Conservation (phyloP, 2,329 filamentous ascomycete genomes). For the Diaporthe capsici region DNA sequence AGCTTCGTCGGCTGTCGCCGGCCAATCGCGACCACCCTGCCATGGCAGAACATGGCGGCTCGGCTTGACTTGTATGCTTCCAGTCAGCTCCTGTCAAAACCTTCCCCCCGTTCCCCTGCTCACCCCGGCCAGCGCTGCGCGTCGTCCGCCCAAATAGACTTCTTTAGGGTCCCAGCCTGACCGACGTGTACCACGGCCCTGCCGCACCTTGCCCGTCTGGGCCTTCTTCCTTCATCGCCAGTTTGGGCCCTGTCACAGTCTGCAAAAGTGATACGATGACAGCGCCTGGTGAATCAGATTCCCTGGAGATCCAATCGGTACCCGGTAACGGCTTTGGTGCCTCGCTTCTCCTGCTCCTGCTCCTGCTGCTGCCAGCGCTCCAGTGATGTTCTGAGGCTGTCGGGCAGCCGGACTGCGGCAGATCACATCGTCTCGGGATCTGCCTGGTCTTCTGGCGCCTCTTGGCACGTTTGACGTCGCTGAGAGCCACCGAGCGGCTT, state of each 20-base stretch:
- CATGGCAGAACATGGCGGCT: not conserved
- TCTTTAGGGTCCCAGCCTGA: slow-evolving; percentile 25
- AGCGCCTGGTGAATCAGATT: slow-evolving; percentile 39
- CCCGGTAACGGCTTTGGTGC: slow-evolving; percentile 27
- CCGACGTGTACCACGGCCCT: slow-evolving; percentile 12
- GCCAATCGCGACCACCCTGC: slow-evolving; percentile 27
- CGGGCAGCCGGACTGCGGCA: slow-evolving; percentile 21
- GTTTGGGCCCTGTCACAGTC: slow-evolving; percentile 40
- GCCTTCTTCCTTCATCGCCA: slow-evolving; percentile 35
- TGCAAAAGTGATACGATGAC: slow-evolving; percentile 36
- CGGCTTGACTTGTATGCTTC: slow-evolving; percentile 25
- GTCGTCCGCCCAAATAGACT: slow-evolving; percentile 17
- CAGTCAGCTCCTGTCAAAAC: slow-evolving; percentile 2
- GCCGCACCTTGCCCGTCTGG: slow-evolving; percentile 26
- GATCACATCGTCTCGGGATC: slow-evolving; percentile 26
- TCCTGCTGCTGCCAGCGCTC: not conserved
- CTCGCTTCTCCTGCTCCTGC: slow-evolving; percentile 15
- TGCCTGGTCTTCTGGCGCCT: slow-evolving; percentile 25
- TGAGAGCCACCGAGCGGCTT: slow-evolving; percentile 20
- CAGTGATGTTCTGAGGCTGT: not conserved
- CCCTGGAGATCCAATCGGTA: slow-evolving; percentile 38
- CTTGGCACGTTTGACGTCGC: slow-evolving; percentile 41
- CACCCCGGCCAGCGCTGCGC: not conserved
- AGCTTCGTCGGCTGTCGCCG: slow-evolving; percentile 29
- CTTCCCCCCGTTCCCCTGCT: not conserved